These are phyloP conservation scores for Millerozyma miso DNA, from an alignment of 805 yeast genomes.

Conservation along the genomic window DNA sequence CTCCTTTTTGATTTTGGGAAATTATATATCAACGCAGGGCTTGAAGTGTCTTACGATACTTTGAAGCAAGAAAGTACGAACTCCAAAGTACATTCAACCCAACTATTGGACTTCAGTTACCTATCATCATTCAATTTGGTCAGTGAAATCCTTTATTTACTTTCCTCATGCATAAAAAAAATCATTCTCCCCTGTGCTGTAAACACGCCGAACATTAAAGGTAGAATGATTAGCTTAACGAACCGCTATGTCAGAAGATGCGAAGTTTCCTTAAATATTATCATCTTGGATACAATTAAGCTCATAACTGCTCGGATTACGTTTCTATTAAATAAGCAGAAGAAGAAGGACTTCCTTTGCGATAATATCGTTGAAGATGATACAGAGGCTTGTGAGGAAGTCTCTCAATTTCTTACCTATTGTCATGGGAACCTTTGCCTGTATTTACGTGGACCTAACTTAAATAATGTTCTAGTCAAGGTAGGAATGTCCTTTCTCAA, in stretches of 20 bases:
- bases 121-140: constrained; percentile 48
- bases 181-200: constrained; percentile 72
- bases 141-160: constrained; percentile 57
- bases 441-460: constrained; percentile 40
- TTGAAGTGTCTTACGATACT: constrained; percentile 62
- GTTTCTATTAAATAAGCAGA: constrained; percentile 54
- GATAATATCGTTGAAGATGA: constrained; percentile 43
- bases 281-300: constrained; percentile 56
- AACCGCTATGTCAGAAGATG: constrained; percentile 57
- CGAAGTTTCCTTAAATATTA: constrained; percentile 62
- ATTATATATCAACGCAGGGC: constrained; percentile 66
- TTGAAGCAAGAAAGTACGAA: constrained; percentile 33
- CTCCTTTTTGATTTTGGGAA: constrained; percentile 67
- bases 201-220: constrained; percentile 53
- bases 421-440: constrained; percentile 35
- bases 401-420: constrained; percentile 49
- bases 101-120: constrained; percentile 41
- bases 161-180: constrained; percentile 70
- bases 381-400: constrained; percentile 65
- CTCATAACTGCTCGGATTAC: constrained; percentile 49
- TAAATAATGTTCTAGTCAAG: constrained; percentile 46
- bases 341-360: constrained; percentile 63
- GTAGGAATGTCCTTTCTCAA: constrained; percentile 58
- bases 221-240: constrained; percentile 55
- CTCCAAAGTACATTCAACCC: constrained; percentile 18